A percentile compares a stretch with the other conserved stretches of the same genome.
These are phyloP conservation scores for Galerina sulciceps DNA, from an alignment of 768 basidiomycete species.

Conservation along the genomic window DNA sequence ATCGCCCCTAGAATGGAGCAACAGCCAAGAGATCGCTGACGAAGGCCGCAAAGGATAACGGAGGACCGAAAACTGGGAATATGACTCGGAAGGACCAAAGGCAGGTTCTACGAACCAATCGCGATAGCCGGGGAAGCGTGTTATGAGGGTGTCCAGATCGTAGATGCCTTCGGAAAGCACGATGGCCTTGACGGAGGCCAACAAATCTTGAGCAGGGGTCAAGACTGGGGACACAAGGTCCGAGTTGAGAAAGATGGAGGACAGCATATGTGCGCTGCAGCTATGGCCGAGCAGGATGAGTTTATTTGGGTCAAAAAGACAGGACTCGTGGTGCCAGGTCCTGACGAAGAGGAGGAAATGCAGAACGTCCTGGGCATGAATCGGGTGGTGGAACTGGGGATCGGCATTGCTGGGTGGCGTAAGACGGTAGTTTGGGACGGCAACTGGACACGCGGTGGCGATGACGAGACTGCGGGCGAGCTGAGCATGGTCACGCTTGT, in stretches of 20 bases:
- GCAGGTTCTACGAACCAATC: constrained; percentile 69
- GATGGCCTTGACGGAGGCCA: constrained; percentile 54
- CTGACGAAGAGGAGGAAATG: constrained; percentile 62
- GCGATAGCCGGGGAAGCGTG: constrained; percentile 68
- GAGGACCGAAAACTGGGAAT: constrained; percentile 50
- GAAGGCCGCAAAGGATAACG: constrained; percentile 39
- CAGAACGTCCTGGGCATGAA: constrained; percentile 70
- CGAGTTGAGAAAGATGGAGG: constrained; percentile 67
- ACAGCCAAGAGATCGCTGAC: constrained; percentile 59
- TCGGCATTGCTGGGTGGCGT: constrained; percentile 49
- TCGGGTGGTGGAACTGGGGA: constrained; percentile 62
- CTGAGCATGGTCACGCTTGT: constrained; percentile 62
- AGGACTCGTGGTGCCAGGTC: constrained; percentile 45
- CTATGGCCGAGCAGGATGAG: constrained; percentile 79
- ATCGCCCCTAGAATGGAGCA: constrained; percentile 79
- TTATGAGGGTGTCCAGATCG: constrained; percentile 68
- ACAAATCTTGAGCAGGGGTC: constrained; percentile 45
- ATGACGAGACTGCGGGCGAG: constrained; percentile 58
- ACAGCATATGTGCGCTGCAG: constrained; percentile 81
- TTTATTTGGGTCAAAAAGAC: constrained; percentile 38
- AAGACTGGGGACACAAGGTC: constrained; percentile 44
- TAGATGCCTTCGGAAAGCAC: constrained; percentile 80
- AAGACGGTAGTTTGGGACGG: constrained; percentile 80
- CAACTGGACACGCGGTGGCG: constrained; percentile 59
- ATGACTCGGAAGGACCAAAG: constrained; percentile 59